Evolutionary conservation across 1,284 basidiomycete genomes (phyloP).

Genomic region (Marasmius oreades): DNA sequence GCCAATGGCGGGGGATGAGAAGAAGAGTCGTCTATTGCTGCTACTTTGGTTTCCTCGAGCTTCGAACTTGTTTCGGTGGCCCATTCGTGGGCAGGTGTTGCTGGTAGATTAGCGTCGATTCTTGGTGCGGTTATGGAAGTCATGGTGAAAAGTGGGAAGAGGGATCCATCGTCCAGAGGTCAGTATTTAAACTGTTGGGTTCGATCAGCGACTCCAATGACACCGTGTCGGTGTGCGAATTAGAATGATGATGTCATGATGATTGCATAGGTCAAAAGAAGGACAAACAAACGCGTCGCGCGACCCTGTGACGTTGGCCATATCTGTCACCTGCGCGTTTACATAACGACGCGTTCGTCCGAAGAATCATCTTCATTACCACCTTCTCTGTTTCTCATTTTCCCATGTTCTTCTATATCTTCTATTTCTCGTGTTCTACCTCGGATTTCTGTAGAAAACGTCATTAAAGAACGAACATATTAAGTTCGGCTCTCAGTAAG

Average conservation of each 20-base stretch:
- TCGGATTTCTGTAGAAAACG: too few species aligned
- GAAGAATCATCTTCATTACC: too few species aligned
- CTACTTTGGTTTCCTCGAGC: conserved; percentile 1
- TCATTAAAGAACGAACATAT: too few species aligned
- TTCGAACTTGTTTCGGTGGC: conserved; percentile 19
- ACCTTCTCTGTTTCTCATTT: too few species aligned
- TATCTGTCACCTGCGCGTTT: too few species aligned
- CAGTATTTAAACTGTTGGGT: neutral
- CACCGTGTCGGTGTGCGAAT: neutral
- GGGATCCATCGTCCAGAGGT: neutral
- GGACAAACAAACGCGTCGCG: neutral
- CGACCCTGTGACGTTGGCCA: too few species aligned
- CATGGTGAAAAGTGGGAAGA: neutral
- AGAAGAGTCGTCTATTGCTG: neutral
- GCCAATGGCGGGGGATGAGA: neutral
- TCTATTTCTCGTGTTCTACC: too few species aligned
- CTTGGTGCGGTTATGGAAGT: conserved; percentile 1
- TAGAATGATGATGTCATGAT: neutral
- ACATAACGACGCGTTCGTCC: too few species aligned
- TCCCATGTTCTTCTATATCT: too few species aligned
- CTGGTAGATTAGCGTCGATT: conserved; percentile 17
- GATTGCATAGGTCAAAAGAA: neutral
- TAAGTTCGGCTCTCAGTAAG: too few species aligned
- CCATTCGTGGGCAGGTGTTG: conserved; percentile 25
- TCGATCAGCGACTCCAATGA: neutral